Evolutionary conservation across 257 asterid species (phyloP), one percentile per base, ranked within the genome.

Genomic region (Lantana camara): DNA sequence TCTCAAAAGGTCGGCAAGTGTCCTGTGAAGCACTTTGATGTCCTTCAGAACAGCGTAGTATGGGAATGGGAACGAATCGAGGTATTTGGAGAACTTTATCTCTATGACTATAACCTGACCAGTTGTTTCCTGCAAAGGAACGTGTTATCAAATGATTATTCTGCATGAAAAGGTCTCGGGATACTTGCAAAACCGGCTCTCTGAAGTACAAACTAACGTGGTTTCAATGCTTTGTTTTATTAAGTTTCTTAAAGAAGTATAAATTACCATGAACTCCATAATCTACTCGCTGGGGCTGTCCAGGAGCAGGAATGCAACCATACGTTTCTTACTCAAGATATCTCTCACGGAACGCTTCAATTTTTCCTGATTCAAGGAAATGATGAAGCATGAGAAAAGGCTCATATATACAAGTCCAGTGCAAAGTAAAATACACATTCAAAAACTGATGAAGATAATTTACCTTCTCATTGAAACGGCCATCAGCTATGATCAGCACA

Each of bases 61-160:
- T 0, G 97, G 97, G 81, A 93, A 93, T 3, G 99, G 99, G 75
- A 93, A 94, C 0, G 96, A n/a, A n/a, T n/a, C n/a, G n/a, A n/a
- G n/a, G n/a, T n/a, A n/a, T n/a, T n/a, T 76, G 71, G 85, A 37
- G 4, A 69, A 24, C 63, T 81, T 78, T 1, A 69, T 34, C 0
- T 75, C 84, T n/a, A 66, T 67, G n/a, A n/a, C n/a, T n/a, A n/a
- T n/a, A 0, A 75, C 87, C 47, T 72, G 79, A 63, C 65, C 67
- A 3, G 83, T 80, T 2, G 55, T 80, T 73, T 93, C 94, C 99
- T 90, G n/a, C n/a, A n/a, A n/a, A 93, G 71, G 22, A 55, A 29
- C 44, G 16, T 7, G 6, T 30, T 30, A 61, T 37, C 27, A 20
- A 60, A 59, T 66, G 53, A 67, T 42, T 56, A 64, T 63, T 23